A percentile compares a stretch with the other conserved stretches of the same genome.
Evolutionary conservation across 2,329 filamentous ascomycete genomes (phyloP).

Genomic region (Phialocephala sp.): DNA sequence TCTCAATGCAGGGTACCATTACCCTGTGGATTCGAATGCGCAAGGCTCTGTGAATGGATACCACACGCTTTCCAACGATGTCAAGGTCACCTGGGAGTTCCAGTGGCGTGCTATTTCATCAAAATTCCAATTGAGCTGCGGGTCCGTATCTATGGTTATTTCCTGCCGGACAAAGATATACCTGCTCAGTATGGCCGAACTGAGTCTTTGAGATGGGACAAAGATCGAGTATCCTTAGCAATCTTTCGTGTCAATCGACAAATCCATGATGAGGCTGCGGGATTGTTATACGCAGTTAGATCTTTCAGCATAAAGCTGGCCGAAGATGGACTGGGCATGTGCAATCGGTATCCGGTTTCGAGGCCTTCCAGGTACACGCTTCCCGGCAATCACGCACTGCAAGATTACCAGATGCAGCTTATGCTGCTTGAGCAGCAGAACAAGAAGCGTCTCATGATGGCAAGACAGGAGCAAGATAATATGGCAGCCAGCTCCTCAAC

Average conservation of each 20-base stretch:
- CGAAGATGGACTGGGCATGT: conserved; percentile 23
- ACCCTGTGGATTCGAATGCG: conserved; percentile 25
- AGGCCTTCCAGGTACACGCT: neutral
- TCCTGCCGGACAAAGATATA: conserved; percentile 24
- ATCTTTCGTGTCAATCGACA: conserved; percentile 28
- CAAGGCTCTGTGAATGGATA: conserved; percentile 23
- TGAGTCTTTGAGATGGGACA: conserved; percentile 13
- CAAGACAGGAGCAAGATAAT: conserved; percentile 74
- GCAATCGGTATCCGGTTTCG: neutral
- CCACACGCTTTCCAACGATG: conserved; percentile 22
- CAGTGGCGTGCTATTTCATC: conserved; percentile 25
- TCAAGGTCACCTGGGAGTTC: conserved; percentile 16
- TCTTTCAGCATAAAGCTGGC: conserved; percentile 23
- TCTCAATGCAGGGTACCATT: conserved; percentile 18
- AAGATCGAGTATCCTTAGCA: conserved; percentile 14
- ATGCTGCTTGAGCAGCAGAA: conserved; percentile 89
- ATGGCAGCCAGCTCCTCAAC: neutral
- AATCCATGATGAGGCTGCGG: conserved; percentile 28
- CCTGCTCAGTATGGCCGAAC: conserved; percentile 20
- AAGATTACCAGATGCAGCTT: conserved; percentile 89
- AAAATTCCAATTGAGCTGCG: conserved; percentile 28
- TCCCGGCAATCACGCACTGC: conserved; percentile 72
- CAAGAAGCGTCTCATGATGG: conserved; percentile 85
- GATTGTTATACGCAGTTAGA: conserved; percentile 21
- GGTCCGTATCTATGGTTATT: conserved; percentile 22